Base-by-base conservation (phyloP, 441 rosid species). In the Lepidium campestre region DNA sequence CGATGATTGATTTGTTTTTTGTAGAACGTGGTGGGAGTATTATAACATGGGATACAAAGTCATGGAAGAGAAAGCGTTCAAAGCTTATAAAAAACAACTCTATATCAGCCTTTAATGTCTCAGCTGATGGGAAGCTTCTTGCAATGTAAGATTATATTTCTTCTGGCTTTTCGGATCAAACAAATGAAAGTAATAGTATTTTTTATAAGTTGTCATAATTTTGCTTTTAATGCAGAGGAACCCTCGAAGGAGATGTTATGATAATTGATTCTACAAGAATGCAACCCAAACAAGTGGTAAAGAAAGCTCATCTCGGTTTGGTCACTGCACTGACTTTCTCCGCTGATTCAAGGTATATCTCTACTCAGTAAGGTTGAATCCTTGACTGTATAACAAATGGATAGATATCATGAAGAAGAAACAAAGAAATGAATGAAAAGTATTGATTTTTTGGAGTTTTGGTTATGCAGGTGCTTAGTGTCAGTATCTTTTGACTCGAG, bases 401-500 rank as follows among this genome's bases (percentile, higher is more conserved):
- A 67, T 27, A 11, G 5, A 49, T 1, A 12, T 2, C 17, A 29
- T 58, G 57, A 19, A 23, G 36, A 1, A 47, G 40, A 27, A n/a
- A 57, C 41, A 52, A 46, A 18, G 67, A 48, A 48, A 29, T 27
- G 35, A 23, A 23, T 72, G 58, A 72, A 54, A 61, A 23, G 68
- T 75, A 65, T 49, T 23, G 56, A 55, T 66, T 42, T 74, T 29
- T 29, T 23, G 27, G 27, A 45, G 76, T 70, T 70, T 47, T 74
- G 66, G 72, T 74, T 71, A 53, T 78, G 40, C 77, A 91, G 99
- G 89, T 82, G 89, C 44, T 69, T 91, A 80, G 75, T 86, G 42
- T 91, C 98, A 22, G 91, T 83, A 62, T 95, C 98, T 36, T 68
- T 95, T 79, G 99, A 92, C 80, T 90, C 98, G 4, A 95, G 98